A percentile compares a stretch with the other conserved stretches of the same genome.
Conservation (phyloP, 331 rosid species). For the Quercus tomentella region DNA sequence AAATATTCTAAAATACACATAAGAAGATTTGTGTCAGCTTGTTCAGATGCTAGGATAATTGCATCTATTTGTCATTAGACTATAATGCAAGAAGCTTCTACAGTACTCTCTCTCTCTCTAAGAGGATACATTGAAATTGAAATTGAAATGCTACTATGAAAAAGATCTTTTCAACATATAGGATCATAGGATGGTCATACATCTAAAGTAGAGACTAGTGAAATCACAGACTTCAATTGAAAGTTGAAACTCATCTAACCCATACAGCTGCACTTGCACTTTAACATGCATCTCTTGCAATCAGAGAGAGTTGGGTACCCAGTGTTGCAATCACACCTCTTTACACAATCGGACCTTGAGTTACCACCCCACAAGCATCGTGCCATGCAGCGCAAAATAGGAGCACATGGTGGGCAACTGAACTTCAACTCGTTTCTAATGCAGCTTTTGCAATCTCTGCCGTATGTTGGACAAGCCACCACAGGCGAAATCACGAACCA, state of each 20-base stretch:
- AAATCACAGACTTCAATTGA: too few species aligned
- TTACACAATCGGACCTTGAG: slow-evolving; percentile 40
- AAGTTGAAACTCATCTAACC: slow-evolving; percentile 3
- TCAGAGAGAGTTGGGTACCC: slow-evolving; percentile 49
- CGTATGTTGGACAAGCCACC: slow-evolving; percentile 39
- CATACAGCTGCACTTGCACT: slow-evolving; percentile 75
- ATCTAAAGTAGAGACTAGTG: neutral
- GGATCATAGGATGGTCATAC: neutral
- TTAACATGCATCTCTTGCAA: slow-evolving; percentile 74
- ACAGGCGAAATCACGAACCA: slow-evolving; percentile 27
- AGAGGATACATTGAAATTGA: too few species aligned
- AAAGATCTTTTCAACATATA: neutral
- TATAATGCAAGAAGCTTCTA: too few species aligned
- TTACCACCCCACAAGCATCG: slow-evolving; percentile 74
- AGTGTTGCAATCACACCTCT: slow-evolving; percentile 43
- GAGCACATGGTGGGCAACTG: slow-evolving; percentile 48
- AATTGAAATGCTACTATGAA: neutral
- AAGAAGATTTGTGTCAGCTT: too few species aligned
- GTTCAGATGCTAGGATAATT: too few species aligned
- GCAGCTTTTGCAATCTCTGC: slow-evolving; percentile 48
- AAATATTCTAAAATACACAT: too few species aligned
- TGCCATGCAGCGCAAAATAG: slow-evolving; percentile 77
- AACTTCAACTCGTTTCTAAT: slow-evolving; percentile 50
- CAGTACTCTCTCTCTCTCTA: too few species aligned
- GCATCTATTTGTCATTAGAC: too few species aligned